Base-by-base conservation (phyloP, 2,329 filamentous ascomycete species). In the Clonostachys byssicola region DNA sequence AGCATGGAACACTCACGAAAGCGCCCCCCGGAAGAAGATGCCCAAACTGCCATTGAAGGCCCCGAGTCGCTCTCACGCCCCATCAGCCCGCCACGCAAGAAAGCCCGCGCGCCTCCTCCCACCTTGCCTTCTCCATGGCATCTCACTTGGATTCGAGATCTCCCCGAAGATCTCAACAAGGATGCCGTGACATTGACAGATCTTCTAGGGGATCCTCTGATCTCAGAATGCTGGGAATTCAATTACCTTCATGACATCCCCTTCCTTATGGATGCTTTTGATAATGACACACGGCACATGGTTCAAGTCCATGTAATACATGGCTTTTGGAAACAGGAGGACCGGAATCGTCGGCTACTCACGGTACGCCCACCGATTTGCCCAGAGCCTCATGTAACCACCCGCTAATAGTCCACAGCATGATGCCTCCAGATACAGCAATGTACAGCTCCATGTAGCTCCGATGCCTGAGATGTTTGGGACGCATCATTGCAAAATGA, bases 401-500 rank as follows among this genome's bases (percentile, higher is more conserved):
- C 10, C 10, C 20, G 7, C 23, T 30, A 10, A 30, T 30, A 42
- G 16, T 43, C 16, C 20, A 12, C 34, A 90, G 85, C 73, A 83
- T 60, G 73, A 80, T 55, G 84, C 84, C 43, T 62, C 72, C 13
- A 72, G 72, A 13, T 83, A 86, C 58, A 60, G 73, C 3, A 92
- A 94, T 60, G 78, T 94, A 18, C 73, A 81, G 18, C 73, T 91
- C 2, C 83, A 91, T 51, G 72, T 78, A 14, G 89, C 90, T 0
- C 89, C 83, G 50, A 86, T 95, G 78, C 87, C 89, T 0, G 88
- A 92, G 60, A 81, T 85, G 53, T 95, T 91, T 59, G 91, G 91
- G 4, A 96, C 90, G 0, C 91, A 96, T 63, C 90, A 85, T 55
- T 75, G 87, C 12, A 94, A 95, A 65, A 94, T 95, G 88, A 80